A percentile compares a stretch with the other conserved stretches of the same genome.
phyloP scores from a whole-genome alignment of 768 basidiomycete genomes.

The Tricholoma matsutake region DNA sequence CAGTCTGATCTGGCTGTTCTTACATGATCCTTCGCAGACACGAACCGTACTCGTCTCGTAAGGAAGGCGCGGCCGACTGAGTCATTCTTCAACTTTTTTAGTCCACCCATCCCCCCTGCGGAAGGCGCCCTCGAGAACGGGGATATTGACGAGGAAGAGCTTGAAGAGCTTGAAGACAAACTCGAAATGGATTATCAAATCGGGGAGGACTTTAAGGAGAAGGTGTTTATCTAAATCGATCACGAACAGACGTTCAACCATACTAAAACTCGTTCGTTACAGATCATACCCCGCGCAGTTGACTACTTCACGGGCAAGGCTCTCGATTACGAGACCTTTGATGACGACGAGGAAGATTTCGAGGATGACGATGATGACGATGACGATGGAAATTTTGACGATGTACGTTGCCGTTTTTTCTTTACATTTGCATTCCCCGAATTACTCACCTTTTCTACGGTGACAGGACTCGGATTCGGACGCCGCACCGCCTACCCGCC shows the following conservation, averaged over 20 bases:
- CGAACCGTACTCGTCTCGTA: constrained; percentile 78
- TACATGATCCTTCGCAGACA: constrained; percentile 44
- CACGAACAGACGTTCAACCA: neutral
- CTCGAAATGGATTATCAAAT: constrained; percentile 98
- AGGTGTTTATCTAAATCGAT: constrained; percentile 42
- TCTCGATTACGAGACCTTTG: constrained; percentile 71
- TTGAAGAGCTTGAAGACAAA: constrained; percentile 89
- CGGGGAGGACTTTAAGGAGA: constrained; percentile 97
- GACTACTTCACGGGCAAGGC: constrained; percentile 99
- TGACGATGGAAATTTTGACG: constrained; percentile 56
- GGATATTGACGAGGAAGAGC: constrained; percentile 79
- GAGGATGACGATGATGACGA: constrained; percentile 62
- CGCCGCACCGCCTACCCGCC: constrained; percentile 55
- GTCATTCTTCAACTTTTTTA: constrained; percentile 99
- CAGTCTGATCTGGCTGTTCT: neutral
- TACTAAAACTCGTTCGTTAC: neutral
- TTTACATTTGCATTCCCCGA: constrained; percentile 3
- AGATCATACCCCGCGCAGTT: constrained; percentile 93
- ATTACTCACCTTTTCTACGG: constrained; percentile 10
- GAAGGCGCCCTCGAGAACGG: constrained; percentile 65
- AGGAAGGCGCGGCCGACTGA: constrained; percentile 88
- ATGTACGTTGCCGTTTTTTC: constrained; percentile 31
- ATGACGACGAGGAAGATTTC: constrained; percentile 54
- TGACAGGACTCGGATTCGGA: constrained; percentile 70
- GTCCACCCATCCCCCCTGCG: constrained; percentile 69